phyloP scores from a whole-genome alignment of 176 grass and related monocot genomes.

The Carex kokanica region DNA sequence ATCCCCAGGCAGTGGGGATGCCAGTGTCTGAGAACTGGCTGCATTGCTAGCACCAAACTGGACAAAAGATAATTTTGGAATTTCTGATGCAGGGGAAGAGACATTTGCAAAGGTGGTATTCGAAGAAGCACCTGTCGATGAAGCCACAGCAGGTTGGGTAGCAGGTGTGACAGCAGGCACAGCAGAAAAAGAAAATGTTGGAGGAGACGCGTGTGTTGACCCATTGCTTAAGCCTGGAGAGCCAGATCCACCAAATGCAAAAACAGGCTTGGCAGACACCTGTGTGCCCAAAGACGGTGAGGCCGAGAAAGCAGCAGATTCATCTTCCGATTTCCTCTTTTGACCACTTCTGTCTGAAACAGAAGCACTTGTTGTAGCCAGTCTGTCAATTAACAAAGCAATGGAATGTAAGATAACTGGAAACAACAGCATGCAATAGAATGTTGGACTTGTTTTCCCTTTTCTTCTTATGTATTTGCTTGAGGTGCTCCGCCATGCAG shows the following conservation, averaged over 20 bases:
- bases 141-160: not conserved
- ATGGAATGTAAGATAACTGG: not conserved
- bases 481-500: not conserved
- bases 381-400: not conserved
- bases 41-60: constrained; percentile 15
- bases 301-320: not conserved
- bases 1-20: not conserved
- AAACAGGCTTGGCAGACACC: not conserved
- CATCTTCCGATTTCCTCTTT: constrained; percentile 30
- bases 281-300: not conserved
- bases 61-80: constrained; percentile 1
- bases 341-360: constrained; percentile 19
- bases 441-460: not conserved
- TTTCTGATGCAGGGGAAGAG: constrained; percentile 1
- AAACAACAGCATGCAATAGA: not conserved
- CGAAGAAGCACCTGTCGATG: not conserved
- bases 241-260: constrained; percentile 10
- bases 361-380: not conserved
- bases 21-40: not conserved
- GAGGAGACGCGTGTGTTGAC: constrained; percentile 10
- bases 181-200: constrained; percentile 18
- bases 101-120: not conserved
- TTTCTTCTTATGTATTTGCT: not conserved
- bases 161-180: not conserved
- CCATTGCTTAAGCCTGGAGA: constrained; percentile 11